phyloP scores from a whole-genome alignment of 2,329 filamentous ascomycete species.

The Truncatella angustata region DNA sequence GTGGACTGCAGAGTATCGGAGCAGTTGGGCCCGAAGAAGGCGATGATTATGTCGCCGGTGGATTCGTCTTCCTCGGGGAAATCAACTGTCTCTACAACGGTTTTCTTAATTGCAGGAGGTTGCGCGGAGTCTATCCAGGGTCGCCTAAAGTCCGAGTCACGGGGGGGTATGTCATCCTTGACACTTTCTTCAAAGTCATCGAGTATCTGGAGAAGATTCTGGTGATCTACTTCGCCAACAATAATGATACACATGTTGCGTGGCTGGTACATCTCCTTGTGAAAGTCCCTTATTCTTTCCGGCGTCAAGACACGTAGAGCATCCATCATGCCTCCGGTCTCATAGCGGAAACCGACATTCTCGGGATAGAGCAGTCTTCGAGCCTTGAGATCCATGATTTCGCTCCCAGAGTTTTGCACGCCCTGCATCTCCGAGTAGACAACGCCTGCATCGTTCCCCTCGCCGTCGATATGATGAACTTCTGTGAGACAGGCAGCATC shows the following conservation, averaged over 20 bases:
- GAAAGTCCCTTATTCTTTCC: constrained; percentile 90
- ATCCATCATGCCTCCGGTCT: constrained; percentile 97
- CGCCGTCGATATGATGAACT: constrained; percentile 91
- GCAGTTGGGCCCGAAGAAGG: constrained; percentile 83
- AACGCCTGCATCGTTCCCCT: constrained; percentile 91
- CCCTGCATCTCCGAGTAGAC: constrained; percentile 99
- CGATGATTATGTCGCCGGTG: constrained; percentile 81
- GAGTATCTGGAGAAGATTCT: constrained; percentile 74
- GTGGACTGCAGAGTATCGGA: constrained; percentile 66
- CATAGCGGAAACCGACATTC: constrained; percentile 89
- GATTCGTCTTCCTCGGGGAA: constrained; percentile 98
- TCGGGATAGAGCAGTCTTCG: constrained; percentile 82
- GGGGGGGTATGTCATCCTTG: constrained; percentile 73
- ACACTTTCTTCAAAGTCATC: constrained; percentile 89
- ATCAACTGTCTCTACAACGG: constrained; percentile 73
- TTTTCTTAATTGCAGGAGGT: constrained; percentile 69
- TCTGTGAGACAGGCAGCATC: constrained; percentile 93
- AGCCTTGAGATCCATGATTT: constrained; percentile 84
- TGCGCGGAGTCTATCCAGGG: constrained; percentile 91
- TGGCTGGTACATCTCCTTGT: constrained; percentile 96
- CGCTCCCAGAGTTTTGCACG: constrained; percentile 77
- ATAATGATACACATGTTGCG: constrained; percentile 90
- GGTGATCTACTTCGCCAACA: constrained; percentile 86
- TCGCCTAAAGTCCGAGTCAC: constrained; percentile 73
- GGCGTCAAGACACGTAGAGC: constrained; percentile 81